Evolutionary conservation across 139 green algal genomes (phyloP).

Genomic region (Haematococcus sp.): DNA sequence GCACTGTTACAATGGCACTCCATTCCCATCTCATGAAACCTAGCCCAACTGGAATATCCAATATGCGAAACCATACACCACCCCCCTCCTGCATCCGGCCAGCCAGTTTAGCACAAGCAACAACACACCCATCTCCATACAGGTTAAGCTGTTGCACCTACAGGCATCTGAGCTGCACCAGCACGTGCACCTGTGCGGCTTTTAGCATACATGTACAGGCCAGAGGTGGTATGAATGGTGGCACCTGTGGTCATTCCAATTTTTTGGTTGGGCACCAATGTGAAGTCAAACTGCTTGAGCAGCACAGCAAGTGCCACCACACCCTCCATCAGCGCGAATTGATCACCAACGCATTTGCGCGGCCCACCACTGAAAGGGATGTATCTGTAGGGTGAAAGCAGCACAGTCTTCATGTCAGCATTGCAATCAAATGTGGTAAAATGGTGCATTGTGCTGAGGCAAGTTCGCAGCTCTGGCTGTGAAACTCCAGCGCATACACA

Average conservation of each 20-base stretch:
- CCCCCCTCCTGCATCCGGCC: too few relatives aligned
- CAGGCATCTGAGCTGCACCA: too few relatives aligned
- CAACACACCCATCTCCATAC: too few relatives aligned
- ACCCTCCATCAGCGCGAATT: slow-evolving; percentile 96
- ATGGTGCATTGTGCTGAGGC: neutral
- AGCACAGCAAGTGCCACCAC: slow-evolving; percentile 80
- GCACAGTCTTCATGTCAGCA: neutral
- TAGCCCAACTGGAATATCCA: too few relatives aligned
- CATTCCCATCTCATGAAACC: too few relatives aligned
- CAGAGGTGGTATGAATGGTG: slow-evolving; percentile 90
- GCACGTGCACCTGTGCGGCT: too few relatives aligned
- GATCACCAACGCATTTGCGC: slow-evolving; percentile 96
- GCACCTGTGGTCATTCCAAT: slow-evolving; percentile 95
- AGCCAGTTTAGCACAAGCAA: too few relatives aligned
- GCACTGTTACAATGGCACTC: too few relatives aligned
- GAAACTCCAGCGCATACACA: slow-evolving; percentile 8
- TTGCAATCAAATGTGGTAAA: neutral
- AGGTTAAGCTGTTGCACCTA: too few relatives aligned
- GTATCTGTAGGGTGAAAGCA: slow-evolving; percentile 41
- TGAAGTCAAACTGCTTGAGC: slow-evolving; percentile 80
- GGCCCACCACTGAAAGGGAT: slow-evolving; percentile 83
- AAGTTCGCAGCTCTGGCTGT: too few relatives aligned
- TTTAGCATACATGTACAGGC: slow-evolving; percentile 80
- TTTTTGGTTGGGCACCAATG: slow-evolving; percentile 67
- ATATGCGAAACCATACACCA: too few relatives aligned